phyloP scores from a whole-genome alignment of 1,284 basidiomycete genomes.

The Moniliophthora roreri region DNA sequence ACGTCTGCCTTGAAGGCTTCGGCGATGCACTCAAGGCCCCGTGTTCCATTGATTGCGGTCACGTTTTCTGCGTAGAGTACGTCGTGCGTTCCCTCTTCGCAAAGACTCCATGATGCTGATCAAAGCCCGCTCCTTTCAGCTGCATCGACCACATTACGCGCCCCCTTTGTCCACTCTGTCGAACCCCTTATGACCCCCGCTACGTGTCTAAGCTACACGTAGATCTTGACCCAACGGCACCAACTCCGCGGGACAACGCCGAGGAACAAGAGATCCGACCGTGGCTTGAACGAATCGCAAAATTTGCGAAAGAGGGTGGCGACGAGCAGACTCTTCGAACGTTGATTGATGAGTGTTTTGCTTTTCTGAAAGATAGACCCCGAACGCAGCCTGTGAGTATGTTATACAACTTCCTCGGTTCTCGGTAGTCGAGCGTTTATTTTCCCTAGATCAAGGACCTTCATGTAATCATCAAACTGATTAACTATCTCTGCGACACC shows the following conservation, averaged over 20 bases:
- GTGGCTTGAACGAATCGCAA: constrained; percentile 37
- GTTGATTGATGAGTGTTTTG: constrained; percentile 38
- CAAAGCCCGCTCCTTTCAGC: constrained; percentile 23
- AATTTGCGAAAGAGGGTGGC: constrained; percentile 38
- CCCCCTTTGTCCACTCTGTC: constrained; percentile 58
- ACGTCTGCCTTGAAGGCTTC: constrained; percentile 53
- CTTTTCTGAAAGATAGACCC: constrained; percentile 36
- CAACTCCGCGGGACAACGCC: too few species aligned
- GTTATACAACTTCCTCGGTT: constrained; percentile 7
- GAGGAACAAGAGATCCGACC: constrained; percentile 31
- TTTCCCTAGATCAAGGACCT: constrained; percentile 39
- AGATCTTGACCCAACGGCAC: constrained; percentile 39
- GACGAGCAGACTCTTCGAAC: constrained; percentile 38
- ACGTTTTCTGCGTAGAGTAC: constrained; percentile 49
- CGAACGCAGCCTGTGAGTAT: constrained; percentile 31
- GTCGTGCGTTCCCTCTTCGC: constrained; percentile 20
- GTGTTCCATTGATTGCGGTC: constrained; percentile 49
- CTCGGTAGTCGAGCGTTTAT: background rate
- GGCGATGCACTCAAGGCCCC: constrained; percentile 38
- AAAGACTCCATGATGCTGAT: constrained; percentile 4
- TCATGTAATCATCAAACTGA: constrained; percentile 36
- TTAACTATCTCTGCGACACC: constrained; percentile 40
- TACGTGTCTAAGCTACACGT: constrained; percentile 42
- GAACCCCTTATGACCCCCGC: constrained; percentile 36
- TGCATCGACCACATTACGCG: constrained; percentile 45